Base-by-base conservation (phyloP, 1,139 yeast species). In the Saccharomyces hybrid region DNA sequence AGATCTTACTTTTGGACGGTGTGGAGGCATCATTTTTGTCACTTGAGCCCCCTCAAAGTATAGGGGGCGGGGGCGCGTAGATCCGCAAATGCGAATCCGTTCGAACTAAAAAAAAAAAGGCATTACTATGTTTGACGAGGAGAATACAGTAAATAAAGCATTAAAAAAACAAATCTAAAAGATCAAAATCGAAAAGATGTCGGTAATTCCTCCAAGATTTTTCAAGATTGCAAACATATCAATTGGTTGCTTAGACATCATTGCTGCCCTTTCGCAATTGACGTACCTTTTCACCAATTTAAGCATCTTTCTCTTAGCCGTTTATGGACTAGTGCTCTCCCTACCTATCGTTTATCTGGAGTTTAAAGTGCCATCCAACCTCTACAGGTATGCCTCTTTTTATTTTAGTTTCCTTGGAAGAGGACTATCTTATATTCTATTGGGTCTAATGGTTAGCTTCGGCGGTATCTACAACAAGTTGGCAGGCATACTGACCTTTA, bases 361-460 rank as follows among this genome's bases (percentile, higher is more conserved):
- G 66, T 84, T 84, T 67, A 75, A 78, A 61, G 81, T 83, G 51
- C 88, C 88, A 4, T 80, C 88, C 1, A 81, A 82, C 61, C 80
- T 90, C 8, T 78, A 82, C 61, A 78, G 81, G 13, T 88, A 84
- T 67, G 93, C 86, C 20, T 86, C 95, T 2, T 89, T 90, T 65
- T 67, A 66, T 57, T 87, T 86, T 69, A 87, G 95, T 14, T 89
- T 89, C 66, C 71, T 87, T 16, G 97, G 97, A 4, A 79, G 97
- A 64, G 97, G 96, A 23, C 67, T 83, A 13, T 81, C 86, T 64
- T 87, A 88, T 70, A 75, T 86, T 14, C 74, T 87, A 54, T 74
- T 88, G 56, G 89, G 88, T 23, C 76, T 83, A 30, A 74, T 85
- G 61, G 76, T 86, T 60, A 77, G 82, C 51, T 84, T 83, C 47